Evolutionary conservation across 345 rosid genomes (phyloP), one percentile per base, ranked within the genome.

Genomic region (Passiflora organensis): DNA sequence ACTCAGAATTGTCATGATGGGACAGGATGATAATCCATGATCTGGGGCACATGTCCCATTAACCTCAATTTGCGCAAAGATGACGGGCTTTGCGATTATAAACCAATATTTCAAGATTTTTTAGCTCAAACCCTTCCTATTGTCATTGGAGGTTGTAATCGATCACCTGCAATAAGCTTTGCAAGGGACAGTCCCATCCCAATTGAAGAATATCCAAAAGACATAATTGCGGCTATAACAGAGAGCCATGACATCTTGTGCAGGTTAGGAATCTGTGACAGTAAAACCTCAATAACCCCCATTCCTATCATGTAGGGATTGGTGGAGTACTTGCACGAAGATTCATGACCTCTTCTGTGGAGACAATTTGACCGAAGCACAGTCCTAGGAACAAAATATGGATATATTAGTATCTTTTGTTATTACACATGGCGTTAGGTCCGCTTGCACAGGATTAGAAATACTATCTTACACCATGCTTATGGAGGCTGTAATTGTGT

Each of bases 231-330:
- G 2, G 65, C 57, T 12, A 43, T 14, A 51, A 43, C 13, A 6
- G 51, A 61, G 20, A 61, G 57, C 65, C 58, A 61, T 11, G 65
- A 51, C 42, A 61, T 51, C 20, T 49, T 49, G 22, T 49, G 54
- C 10, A 59, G 44, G 36, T 49, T 59, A 6, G 64, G 55, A 13
- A 59, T 59, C n/a, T 59, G 64, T 11, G 64, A 59, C 36, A 48
- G 37, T 10, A 59, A 15, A 47, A 59, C 12, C 14, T 59, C 64
- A 1, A 37, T 20, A 48, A 59, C 0, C 10, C 63, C 55, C 36
- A 59, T 23, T 48, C 22, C 63, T 20, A 59, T 24, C 22, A 59
- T 38, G 48, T 21, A 48, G 5, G 23, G 22, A 24, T 23, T 59
- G 5, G 11, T 10, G 16, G 47, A 36, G 39, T 20, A 59, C 11